These are phyloP conservation scores for Solanum tacnaense DNA, from an alignment of 257 asterid genomes.

Conservation along the genomic window DNA sequence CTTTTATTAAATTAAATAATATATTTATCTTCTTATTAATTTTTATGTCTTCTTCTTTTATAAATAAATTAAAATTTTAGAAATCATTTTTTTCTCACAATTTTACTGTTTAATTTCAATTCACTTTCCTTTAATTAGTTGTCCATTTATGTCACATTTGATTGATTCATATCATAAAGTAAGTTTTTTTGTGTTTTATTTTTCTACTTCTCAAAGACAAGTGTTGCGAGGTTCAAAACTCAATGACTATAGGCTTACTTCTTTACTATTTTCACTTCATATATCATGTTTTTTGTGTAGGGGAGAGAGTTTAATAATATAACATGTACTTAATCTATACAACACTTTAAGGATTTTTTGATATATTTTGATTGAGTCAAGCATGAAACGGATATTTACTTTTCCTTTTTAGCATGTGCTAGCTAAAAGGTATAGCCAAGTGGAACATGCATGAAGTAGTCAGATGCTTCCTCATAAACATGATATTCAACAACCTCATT, in stretches of 20 bases:
- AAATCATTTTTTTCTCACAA: too few species aligned
- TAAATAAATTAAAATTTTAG: too few species aligned
- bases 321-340: rapidly evolving
- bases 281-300: not conserved
- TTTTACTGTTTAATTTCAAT: not conserved
- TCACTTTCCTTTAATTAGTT: not conserved
- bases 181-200: too few species aligned
- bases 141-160: not conserved
- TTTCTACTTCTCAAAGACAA: not conserved
- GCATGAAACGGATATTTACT: too few species aligned
- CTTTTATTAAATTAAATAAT: too few species aligned
- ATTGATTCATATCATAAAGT: not conserved
- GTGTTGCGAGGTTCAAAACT: not conserved
- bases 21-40: too few species aligned
- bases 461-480: not conserved
- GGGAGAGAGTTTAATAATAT: rapidly evolving
- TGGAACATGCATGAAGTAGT: too few species aligned
- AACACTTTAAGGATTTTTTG: rapidly evolving
- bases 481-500: not conserved
- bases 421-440: too few species aligned
- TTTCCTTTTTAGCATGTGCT: too few species aligned
- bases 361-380: too few species aligned
- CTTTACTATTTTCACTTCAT: not conserved
- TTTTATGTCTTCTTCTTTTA: too few species aligned
- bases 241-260: not conserved